Percentiles rank a stretch among this genome's conserved stretches.
These are phyloP conservation scores for Umbelopsis ramanniana DNA, from an alignment of 192 early-diverging fungal genomes.

Conservation along the genomic window DNA sequence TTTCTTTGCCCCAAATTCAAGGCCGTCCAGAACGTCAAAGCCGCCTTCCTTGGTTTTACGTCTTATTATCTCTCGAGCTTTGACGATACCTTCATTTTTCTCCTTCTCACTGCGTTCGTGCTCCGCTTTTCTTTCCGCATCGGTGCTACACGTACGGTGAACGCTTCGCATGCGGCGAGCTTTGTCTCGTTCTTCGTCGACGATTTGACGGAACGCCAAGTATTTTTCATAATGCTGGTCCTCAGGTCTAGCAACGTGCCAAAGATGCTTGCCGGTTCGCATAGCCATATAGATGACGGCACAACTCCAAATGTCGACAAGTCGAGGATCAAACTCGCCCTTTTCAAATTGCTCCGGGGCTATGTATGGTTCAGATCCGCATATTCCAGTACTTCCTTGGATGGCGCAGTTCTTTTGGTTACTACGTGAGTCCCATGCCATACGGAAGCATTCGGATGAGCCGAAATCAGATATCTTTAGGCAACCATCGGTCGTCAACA, in stretches of 20 bases:
- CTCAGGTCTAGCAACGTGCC: constrained; percentile 36
- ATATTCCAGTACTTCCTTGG: constrained; percentile 66
- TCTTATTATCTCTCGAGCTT: constrained; percentile 34
- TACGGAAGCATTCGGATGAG: constrained; percentile 77
- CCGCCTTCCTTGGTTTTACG: constrained; percentile 35
- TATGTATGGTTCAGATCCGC: constrained; percentile 86
- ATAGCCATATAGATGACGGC: constrained; percentile 45
- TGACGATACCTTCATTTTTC: constrained; percentile 24
- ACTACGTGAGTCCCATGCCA: constrained; percentile 63
- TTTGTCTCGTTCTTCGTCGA: constrained; percentile 38
- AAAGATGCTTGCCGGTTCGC: constrained; percentile 37
- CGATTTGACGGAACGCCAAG: constrained; percentile 30
- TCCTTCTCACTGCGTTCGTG: constrained; percentile 10
- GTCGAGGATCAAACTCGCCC: constrained; percentile 73
- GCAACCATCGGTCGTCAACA: constrained; percentile 64
- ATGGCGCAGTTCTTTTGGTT: constrained; percentile 10
- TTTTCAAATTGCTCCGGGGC: constrained; percentile 77
- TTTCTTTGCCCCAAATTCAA: constrained; percentile 40
- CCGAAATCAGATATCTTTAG: constrained; percentile 92
- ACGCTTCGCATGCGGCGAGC: constrained; percentile 14
- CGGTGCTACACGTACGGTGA: constrained; percentile 7
- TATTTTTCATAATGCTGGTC: constrained; percentile 39
- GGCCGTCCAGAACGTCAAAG: constrained; percentile 38
- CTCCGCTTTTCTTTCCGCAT: constrained; percentile 6
- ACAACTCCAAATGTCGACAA: constrained; percentile 54